Base-by-base conservation (phyloP, 192 early-diverging fungal genomes). In the Entomortierella lignicola region DNA sequence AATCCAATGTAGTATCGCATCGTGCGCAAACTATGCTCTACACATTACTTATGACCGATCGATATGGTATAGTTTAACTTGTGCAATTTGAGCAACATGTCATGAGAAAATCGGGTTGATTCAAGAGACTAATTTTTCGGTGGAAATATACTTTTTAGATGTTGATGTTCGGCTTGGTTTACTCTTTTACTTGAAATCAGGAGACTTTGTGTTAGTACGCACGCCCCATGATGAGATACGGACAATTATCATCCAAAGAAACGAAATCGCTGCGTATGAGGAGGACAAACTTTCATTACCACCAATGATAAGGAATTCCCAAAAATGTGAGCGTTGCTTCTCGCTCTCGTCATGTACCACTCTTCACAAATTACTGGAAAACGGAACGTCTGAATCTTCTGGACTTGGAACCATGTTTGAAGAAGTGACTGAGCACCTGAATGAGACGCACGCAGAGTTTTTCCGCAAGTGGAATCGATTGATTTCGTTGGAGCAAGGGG, bases 11-110 rank as follows among this genome's bases (percentile, higher is more conserved):
- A 32, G 54, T 89, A 1, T 69, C 86, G 1, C 95, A 99, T 81
- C 85, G 90, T 12, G 93, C 96, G 1, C 97, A 99, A 71, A 89
- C 94, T 0, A 82, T 89, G 17, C 81, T 98, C 17, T 99, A 99
- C 82, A 92, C 93, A 13, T 81, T 96, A 39, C 65, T 97, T 26
- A 85, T 99, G 85, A 84, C 86, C 27, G 97, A 98, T 68, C 87
- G 92, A 26, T 96, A 97, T 74, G 85, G 88, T 91, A 84, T 37
- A 37, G 10, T 10, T 37, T 37, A 37, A 37, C 34, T 37, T 37
- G 5, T 4, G 10, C 4, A 7, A 37, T 37, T 10, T 7, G n/a
- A n/a, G n/a, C n/a, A 37, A 37, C 34, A 37, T 37, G 34, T 7
- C 10, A 37, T 37, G 34, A 7, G 10, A 37, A 37, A 7, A n/a